Evolutionary conservation across 2,329 filamentous ascomycete genomes (phyloP).

Genomic region (Pseudogymnoascus verrucosus): DNA sequence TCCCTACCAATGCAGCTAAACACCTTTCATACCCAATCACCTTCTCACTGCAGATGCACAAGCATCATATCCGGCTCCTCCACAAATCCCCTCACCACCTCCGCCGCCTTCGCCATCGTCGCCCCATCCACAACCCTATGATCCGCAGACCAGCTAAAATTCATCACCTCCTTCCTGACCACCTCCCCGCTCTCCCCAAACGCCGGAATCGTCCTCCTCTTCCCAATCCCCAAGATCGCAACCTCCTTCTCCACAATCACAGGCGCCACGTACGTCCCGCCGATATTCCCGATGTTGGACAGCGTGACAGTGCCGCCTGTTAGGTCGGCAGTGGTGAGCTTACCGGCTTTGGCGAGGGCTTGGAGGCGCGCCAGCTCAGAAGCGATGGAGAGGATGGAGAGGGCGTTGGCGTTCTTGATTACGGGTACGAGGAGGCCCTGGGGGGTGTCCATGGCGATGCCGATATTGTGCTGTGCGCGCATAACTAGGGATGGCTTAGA

Average conservation of each 20-base stretch:
- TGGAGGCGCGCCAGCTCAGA: slow-evolving; percentile 68
- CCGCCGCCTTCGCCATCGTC: slow-evolving; percentile 85
- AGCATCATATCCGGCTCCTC: slow-evolving; percentile 86
- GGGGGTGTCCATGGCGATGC: slow-evolving; percentile 91
- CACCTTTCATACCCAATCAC: not conserved
- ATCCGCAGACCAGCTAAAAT: slow-evolving; percentile 95
- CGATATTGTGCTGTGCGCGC: slow-evolving; percentile 86
- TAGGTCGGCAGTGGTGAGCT: slow-evolving; percentile 67
- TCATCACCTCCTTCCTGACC: slow-evolving; percentile 69
- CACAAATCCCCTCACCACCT: slow-evolving; percentile 66
- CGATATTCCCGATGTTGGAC: slow-evolving; percentile 93
- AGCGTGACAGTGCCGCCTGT: slow-evolving; percentile 86
- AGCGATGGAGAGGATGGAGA: slow-evolving; percentile 72
- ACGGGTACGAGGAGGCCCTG: slow-evolving; percentile 85
- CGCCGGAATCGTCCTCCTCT: slow-evolving; percentile 70
- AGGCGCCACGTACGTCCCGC: slow-evolving; percentile 83
- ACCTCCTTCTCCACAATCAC: slow-evolving; percentile 88
- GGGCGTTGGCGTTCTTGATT: slow-evolving; percentile 70
- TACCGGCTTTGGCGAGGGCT: slow-evolving; percentile 62
- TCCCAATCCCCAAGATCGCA: slow-evolving; percentile 82
- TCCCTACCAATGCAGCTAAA: not conserved
- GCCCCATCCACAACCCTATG: slow-evolving; percentile 92
- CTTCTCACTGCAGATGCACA: slow-evolving; percentile 66
- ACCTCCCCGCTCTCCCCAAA: slow-evolving; percentile 53
- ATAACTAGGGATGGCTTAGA: slow-evolving; percentile 67